A percentile compares a stretch with the other conserved stretches of the same genome.
Evolutionary conservation across 2,329 filamentous ascomycete genomes (phyloP).

Genomic region (Daldinia eschscholtzii): DNA sequence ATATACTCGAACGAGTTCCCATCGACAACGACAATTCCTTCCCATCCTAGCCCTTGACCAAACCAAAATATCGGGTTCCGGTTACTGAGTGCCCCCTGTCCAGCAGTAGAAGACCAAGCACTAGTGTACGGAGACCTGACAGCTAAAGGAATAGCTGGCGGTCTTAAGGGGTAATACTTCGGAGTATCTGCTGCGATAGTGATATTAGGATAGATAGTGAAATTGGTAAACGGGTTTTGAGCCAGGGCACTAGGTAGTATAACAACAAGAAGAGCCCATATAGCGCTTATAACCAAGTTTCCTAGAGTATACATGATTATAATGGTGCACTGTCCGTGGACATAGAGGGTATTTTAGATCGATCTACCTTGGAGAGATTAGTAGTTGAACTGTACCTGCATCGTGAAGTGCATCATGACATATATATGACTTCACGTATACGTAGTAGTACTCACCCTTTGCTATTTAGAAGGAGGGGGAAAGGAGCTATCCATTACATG

Average conservation of each 20-base stretch:
- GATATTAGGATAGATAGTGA: conserved; percentile 21
- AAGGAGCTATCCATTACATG: not conserved
- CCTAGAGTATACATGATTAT: conserved; percentile 22
- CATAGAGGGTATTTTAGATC: conserved; percentile 1
- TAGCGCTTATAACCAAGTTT: conserved; percentile 9
- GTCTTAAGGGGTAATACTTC: conserved; percentile 63
- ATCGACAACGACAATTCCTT: conserved; percentile 61
- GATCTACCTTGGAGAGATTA: conserved; percentile 3
- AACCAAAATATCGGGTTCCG: conserved; percentile 85
- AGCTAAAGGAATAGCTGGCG: conserved; percentile 67
- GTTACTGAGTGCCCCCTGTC: conserved; percentile 78
- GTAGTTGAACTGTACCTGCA: conserved; percentile 23
- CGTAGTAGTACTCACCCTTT: conserved; percentile 6
- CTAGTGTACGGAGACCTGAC: conserved; percentile 71
- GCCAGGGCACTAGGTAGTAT: conserved; percentile 11
- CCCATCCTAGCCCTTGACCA: conserved; percentile 63
- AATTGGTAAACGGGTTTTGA: conserved; percentile 26
- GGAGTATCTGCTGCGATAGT: conserved; percentile 18
- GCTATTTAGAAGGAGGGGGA: not conserved
- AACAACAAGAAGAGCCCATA: conserved; percentile 17
- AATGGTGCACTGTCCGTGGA: not conserved
- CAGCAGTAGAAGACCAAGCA: conserved; percentile 72
- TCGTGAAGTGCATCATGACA: conserved; percentile 29
- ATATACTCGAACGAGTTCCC: conserved; percentile 59
- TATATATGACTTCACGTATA: conserved; percentile 37